phyloP scores from a whole-genome alignment of 2,329 filamentous ascomycete genomes.

The Dothistroma pini region DNA sequence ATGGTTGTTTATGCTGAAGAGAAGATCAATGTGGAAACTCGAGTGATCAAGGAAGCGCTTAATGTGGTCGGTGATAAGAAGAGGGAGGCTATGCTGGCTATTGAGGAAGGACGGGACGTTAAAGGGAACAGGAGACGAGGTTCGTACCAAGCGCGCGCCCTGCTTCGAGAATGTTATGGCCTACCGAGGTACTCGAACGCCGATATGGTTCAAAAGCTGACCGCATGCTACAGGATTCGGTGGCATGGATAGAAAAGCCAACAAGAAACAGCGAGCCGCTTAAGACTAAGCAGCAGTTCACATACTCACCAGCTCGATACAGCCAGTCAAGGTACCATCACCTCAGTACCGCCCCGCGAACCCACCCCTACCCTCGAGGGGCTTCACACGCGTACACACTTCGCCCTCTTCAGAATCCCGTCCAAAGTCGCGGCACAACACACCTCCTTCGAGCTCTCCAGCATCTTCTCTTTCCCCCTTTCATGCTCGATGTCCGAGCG shows the following conservation, averaged over 20 bases:
- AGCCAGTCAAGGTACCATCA: neutral
- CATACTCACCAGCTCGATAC: too few relatives aligned
- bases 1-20: conserved; percentile 86
- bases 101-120: conserved; percentile 89
- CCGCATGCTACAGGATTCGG: neutral
- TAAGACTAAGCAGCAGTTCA: neutral
- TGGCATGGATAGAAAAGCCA: neutral
- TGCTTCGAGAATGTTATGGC: neutral
- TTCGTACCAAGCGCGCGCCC: neutral
- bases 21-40: conserved; percentile 87
- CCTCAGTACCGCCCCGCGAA: too few relatives aligned
- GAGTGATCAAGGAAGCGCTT: conserved; percentile 78
- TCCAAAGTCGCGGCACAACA: too few relatives aligned
- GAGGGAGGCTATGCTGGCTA: conserved; percentile 81
- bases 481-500: too few relatives aligned
- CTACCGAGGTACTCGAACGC: neutral
- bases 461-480: too few relatives aligned
- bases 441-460: too few relatives aligned
- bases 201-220: neutral
- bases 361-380: neutral
- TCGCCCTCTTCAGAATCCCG: too few relatives aligned
- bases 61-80: conserved; percentile 96
- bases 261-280: neutral
- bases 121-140: conserved; percentile 63
- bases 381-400: too few relatives aligned